Evolutionary conservation across 345 rosid species (phyloP), one percentile per base, ranked within the genome.

Genomic region (Arabidopsis suecica): DNA sequence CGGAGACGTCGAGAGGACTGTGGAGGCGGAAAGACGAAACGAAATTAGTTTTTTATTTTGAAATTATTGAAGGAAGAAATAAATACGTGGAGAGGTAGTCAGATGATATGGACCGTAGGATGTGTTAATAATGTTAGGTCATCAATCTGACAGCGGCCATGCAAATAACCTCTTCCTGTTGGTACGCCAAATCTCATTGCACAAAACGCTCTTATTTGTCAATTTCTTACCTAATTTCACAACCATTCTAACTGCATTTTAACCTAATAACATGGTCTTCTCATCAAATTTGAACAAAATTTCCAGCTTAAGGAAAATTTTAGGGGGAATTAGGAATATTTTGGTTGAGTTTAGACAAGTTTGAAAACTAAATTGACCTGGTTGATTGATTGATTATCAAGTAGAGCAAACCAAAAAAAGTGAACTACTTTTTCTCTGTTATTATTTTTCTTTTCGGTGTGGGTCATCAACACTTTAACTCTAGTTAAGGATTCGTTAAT

Each of bases 1-100:
- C 78, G 74, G 81, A 78, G 81, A 65, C 65, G 78, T 66, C 81
- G 78, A 78, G 80, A 78, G 65, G 50, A 76, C 64, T 53, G 69
- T 68, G 57, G 81, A 65, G 68, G 73, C 62, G 68, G 47, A 65
- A 25, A 56, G 71, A 58, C 32, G 38, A 34, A 23, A 38, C 65
- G 68, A 40, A 57, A n/a, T 14, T 47, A 20, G 14, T 1, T 48
- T 49, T 23, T 63, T 2, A 1, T 34, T 61, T 68, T 44, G 53
- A 20, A 41, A 51, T 47, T 42, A 57, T 45, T 44, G 44, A 12
- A 56, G 32, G 10, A 30, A 22, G 18, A 14, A 44, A n/a, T 45
- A 56, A 63, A 73, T 28, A 72, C 81, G 77, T 78, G 78, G 73
- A 66, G 18, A 55, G 47, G 54, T 25, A 5, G 32, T 34, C 1